Evolutionary conservation across 2,329 filamentous ascomycete genomes (phyloP).

Genomic region (Cephalotrichum gorgonifer): DNA sequence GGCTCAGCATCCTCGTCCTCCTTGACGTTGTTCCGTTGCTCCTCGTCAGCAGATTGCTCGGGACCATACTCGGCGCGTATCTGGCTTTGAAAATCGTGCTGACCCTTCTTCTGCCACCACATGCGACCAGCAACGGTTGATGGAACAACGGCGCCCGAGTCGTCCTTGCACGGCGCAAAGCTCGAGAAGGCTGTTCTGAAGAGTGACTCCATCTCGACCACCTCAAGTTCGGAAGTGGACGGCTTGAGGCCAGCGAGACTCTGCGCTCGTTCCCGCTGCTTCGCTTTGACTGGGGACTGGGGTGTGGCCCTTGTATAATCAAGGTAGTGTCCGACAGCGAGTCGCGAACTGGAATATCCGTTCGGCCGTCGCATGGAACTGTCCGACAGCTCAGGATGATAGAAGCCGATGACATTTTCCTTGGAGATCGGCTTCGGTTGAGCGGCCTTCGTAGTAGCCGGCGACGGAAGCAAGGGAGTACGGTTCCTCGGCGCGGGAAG

Average conservation of each 20-base stretch:
- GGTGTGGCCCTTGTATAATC: conserved; percentile 56
- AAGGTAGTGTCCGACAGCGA: conserved; percentile 61
- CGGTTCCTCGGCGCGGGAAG: conserved; percentile 30
- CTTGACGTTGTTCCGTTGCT: conserved; percentile 22
- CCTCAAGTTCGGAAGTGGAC: conserved; percentile 43
- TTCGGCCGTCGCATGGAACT: conserved; percentile 42
- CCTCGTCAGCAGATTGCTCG: conserved; percentile 23
- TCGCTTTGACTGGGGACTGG: conserved; percentile 43
- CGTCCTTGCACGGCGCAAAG: conserved; percentile 68
- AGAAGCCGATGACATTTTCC: conserved; percentile 42
- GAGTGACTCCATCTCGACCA: conserved; percentile 60
- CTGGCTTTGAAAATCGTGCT: conserved; percentile 1
- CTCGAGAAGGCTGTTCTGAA: conserved; percentile 71
- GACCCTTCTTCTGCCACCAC: conserved; percentile 66
- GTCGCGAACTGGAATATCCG: conserved; percentile 56
- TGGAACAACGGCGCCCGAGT: conserved; percentile 59
- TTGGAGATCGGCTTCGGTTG: conserved; percentile 61
- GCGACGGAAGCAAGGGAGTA: conserved; percentile 58
- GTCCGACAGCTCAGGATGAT: conserved; percentile 43
- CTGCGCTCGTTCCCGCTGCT: conserved; percentile 61
- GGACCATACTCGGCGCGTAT: conserved; percentile 8
- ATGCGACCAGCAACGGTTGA: conserved; percentile 56
- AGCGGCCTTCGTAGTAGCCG: conserved; percentile 19
- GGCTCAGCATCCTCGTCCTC: conserved; percentile 11
- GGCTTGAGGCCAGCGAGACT: conserved; percentile 53